Evolutionary conservation across 2,329 filamentous ascomycete species (phyloP), one percentile per base, ranked within the genome.

Genomic region (Xylaria polymorpha): DNA sequence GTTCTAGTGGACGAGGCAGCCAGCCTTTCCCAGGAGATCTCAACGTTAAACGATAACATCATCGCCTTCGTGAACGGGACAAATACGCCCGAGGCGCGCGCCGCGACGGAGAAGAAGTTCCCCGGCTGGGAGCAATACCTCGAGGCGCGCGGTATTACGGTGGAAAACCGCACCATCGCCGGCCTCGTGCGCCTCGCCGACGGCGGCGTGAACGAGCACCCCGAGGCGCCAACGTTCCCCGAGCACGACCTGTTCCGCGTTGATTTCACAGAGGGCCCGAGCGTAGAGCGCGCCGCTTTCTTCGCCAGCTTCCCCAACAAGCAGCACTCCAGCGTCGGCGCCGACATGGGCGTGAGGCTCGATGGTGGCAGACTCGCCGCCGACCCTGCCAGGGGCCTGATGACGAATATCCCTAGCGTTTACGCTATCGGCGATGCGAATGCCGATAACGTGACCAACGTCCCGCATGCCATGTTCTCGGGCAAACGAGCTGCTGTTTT

Each of bases 371-470:
- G 85, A 5, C 80, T 89, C 18, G 78, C 79, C 0, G 83, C 81
- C 0, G 81, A 85, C 46, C 43, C 48, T 0, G 68, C 77, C 1
- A 80, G 78, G n/a, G 85, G 84, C 0, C 80, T 86, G 67, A 73
- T 80, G 15, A 89, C 88, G 0, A 90, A 84, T 61, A 73, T 88
- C 4, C 74, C 79, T 0, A 87, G 87, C 1, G 83, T 90, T 0
- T 90, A 85, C 72, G 88, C 86, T 5, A 77, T 90, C 22, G 88
- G 88, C 0, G 88, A 90, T 70, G 85, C 84, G 14, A 90, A 90
- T 77, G 84, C 83, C 39, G 87, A 90, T 62, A 85, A 85, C n/a
- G 80, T 82, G 9, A 89, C 87, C 3, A 90, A 90, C 70, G 84
- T 90, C 0, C 87, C 87, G 0, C 88, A 90, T 70, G 88, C 88